Percentiles rank a stretch among this genome's conserved stretches.
phyloP scores from a whole-genome alignment of 306 rosid species.

The Senna siamea region DNA sequence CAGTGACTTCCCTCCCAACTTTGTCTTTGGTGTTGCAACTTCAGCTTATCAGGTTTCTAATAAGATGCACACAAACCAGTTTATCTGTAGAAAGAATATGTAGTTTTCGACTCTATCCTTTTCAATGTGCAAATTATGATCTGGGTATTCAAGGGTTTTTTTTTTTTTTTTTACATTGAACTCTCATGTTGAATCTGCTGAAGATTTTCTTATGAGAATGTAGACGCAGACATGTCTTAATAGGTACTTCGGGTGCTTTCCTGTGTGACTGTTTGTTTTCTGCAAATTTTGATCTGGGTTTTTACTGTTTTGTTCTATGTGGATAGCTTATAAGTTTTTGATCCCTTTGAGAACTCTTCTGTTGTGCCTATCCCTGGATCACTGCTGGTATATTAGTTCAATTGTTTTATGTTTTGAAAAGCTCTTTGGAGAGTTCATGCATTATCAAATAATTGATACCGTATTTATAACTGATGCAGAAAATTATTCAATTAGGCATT shows the following conservation, averaged over 20 bases:
- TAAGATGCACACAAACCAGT: not conserved
- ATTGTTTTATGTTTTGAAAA: no score
- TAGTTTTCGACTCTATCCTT: not conserved
- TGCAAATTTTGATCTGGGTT: conserved; percentile 31
- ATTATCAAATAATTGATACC: conserved; percentile 10
- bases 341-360: no score
- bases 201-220: not conserved
- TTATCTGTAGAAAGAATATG: not conserved
- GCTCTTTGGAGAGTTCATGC: conserved; percentile 20
- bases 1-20: conserved; percentile 74
- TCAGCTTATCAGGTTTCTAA: conserved; percentile 81
- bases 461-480: conserved; percentile 17
- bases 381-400: no score
- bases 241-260: not conserved
- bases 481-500: conserved; percentile 9
- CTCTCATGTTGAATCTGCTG: not conserved
- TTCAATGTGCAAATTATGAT: not conserved
- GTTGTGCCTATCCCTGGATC: no score
- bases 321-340: no score
- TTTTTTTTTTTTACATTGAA: not conserved
- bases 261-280: not conserved
- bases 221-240: not conserved
- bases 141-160: not conserved
- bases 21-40: conserved; percentile 85
- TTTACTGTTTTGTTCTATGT: not conserved